These are phyloP conservation scores for Taiozyma sp. DNA, from an alignment of 1,139 yeast genomes.

Conservation along the genomic window DNA sequence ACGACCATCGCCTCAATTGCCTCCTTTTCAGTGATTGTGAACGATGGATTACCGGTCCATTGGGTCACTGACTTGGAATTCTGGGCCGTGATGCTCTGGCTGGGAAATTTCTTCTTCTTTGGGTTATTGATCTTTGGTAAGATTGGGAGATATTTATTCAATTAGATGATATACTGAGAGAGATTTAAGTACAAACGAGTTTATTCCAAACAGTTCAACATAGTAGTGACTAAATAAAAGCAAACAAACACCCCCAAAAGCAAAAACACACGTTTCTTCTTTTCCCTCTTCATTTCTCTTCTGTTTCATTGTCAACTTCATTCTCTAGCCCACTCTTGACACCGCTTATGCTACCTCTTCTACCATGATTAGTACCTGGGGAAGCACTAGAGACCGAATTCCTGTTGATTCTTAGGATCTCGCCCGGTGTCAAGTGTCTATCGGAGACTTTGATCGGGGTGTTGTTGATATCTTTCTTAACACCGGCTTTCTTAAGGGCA, in stretches of 20 bases:
- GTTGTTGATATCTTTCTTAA: constrained; percentile 16
- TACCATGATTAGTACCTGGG: constrained; percentile 9
- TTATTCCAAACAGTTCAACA: no score
- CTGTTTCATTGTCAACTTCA: background rate
- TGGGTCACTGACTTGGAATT: constrained; percentile 14
- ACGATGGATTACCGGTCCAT: constrained; percentile 11
- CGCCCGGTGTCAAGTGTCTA: constrained; percentile 21
- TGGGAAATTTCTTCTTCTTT: constrained; percentile 59
- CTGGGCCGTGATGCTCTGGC: constrained; percentile 34
- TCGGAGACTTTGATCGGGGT: constrained; percentile 13
- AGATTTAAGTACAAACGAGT: background rate
- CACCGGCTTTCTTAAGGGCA: constrained; percentile 78
- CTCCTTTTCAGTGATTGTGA: constrained; percentile 5
- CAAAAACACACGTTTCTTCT: background rate
- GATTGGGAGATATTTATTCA: constrained; percentile 44
- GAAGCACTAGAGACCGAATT: constrained; percentile 15
- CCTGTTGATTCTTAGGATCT: constrained; percentile 21
- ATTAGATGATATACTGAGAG: background rate
- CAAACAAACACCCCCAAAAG: background rate
- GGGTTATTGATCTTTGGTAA: constrained; percentile 68
- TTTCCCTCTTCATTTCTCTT: background rate
- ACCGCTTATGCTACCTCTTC: constrained; percentile 10
- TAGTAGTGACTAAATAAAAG: background rate
- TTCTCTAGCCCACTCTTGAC: background rate
- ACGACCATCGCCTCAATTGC: constrained; percentile 9